These are phyloP conservation scores for Coffea canephora DNA, from an alignment of 257 asterid genomes.

Conservation along the genomic window DNA sequence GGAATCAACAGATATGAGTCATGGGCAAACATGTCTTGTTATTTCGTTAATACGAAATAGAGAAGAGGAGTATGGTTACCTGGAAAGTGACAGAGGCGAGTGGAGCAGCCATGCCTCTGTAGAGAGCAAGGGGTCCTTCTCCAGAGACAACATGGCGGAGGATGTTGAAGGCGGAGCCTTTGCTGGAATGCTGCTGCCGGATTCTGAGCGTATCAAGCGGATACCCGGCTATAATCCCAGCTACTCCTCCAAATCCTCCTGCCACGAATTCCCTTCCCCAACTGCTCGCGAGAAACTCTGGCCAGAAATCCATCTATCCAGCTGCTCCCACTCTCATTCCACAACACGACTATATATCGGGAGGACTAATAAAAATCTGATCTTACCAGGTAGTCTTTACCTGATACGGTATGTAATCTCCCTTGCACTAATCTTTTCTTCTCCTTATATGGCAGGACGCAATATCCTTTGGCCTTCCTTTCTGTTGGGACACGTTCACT, in stretches of 20 bases:
- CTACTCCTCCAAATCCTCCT: conserved; percentile 77
- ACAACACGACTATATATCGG: background rate
- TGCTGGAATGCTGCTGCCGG: conserved; percentile 55
- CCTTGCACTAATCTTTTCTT: background rate
- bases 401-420: background rate
- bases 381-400: background rate
- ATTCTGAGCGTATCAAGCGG: conserved; percentile 81
- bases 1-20: background rate
- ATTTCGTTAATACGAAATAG: background rate
- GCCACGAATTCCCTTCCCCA: conserved; percentile 84
- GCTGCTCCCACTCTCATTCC: conserved; percentile 12
- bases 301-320: conserved; percentile 81
- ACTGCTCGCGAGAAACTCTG: conserved; percentile 64
- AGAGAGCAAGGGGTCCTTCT: conserved; percentile 65
- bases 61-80: conserved; percentile 27
- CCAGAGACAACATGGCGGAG: conserved; percentile 44
- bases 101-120: conserved; percentile 83
- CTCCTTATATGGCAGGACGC: background rate
- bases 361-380: background rate
- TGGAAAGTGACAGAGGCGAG: conserved; percentile 72
- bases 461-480: background rate
- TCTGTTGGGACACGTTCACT: background rate
- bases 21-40: background rate
- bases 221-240: conserved; percentile 70
- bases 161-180: conserved; percentile 46